Evolutionary conservation across 495 filamentous ascomycete species (phyloP).

Genomic region (Cercophora scortea): DNA sequence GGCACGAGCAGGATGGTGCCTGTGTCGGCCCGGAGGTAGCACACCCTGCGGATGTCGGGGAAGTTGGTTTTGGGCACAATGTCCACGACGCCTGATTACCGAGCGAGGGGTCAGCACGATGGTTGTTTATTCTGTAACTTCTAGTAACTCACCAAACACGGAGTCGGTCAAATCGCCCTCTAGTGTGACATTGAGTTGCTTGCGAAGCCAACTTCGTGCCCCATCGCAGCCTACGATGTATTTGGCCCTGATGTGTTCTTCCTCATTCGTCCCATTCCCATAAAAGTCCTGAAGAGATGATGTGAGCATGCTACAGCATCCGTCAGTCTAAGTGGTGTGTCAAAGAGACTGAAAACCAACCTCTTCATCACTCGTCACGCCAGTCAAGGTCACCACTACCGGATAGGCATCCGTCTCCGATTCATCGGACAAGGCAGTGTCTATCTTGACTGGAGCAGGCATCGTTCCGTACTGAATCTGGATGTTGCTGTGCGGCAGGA

Average conservation of each 20-base stretch:
- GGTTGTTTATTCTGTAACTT: too few relatives aligned
- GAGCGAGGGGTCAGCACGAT: neutral
- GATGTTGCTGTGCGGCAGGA: conserved; percentile 19
- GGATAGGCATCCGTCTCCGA: neutral
- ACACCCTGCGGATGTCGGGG: conserved; percentile 61
- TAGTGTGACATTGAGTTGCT: conserved; percentile 42
- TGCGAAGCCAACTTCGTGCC: conserved; percentile 53
- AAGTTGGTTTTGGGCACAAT: conserved; percentile 61
- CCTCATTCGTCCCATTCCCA: conserved; percentile 16
- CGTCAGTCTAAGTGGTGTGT: neutral
- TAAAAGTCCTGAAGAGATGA: conserved; percentile 15
- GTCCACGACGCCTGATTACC: conserved; percentile 50
- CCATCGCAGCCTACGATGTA: conserved; percentile 66
- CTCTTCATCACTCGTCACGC: too few relatives aligned
- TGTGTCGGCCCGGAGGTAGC: conserved; percentile 47
- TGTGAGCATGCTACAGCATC: conserved; percentile 13
- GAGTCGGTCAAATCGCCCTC: conserved; percentile 56
- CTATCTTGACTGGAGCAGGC: conserved; percentile 33
- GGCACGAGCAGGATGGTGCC: conserved; percentile 65
- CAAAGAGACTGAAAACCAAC: too few relatives aligned
- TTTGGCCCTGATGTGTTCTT: conserved; percentile 42
- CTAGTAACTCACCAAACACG: conserved; percentile 38
- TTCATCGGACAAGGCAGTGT: neutral
- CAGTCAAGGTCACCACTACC: neutral
- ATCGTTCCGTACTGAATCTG: conserved; percentile 42